Percentiles rank a stretch among this genome's conserved stretches.
phyloP scores from a whole-genome alignment of 73 alveolate genomes.

The Tetrahymena elliotti region DNA sequence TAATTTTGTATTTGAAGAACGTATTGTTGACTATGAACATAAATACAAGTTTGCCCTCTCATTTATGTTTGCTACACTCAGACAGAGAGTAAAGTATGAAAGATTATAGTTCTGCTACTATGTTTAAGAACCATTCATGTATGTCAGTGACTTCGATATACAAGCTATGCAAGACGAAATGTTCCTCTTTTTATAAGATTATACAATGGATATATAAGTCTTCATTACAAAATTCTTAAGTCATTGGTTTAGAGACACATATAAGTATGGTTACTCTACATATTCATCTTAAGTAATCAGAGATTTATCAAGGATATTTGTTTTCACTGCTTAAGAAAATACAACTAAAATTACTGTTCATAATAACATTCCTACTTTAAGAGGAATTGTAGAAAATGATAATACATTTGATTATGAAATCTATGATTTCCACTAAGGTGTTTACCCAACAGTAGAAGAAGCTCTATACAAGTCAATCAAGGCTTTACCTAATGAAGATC shows the following conservation, averaged over 20 bases:
- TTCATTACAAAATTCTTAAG: background rate
- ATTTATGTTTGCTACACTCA: background rate
- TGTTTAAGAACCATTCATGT: background rate
- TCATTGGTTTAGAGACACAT: background rate
- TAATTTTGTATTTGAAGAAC: background rate
- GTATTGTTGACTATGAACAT: background rate
- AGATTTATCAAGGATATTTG: background rate
- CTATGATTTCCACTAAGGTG: background rate
- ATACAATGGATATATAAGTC: background rate
- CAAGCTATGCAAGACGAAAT: background rate
- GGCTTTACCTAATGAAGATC: background rate
- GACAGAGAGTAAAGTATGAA: background rate
- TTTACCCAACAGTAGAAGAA: background rate
- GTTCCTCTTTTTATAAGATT: background rate
- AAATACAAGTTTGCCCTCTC: background rate
- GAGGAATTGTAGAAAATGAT: background rate
- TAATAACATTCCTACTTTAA: background rate
- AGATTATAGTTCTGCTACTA: background rate
- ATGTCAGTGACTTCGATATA: background rate
- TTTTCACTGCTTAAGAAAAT: background rate
- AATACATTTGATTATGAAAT: background rate
- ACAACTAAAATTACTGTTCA: background rate
- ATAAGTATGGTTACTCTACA: background rate
- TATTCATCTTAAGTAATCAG: background rate
- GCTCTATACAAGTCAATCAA: background rate